Conservation (phyloP, 176 grass and related monocot genomes). For the Pharus latifolius region DNA sequence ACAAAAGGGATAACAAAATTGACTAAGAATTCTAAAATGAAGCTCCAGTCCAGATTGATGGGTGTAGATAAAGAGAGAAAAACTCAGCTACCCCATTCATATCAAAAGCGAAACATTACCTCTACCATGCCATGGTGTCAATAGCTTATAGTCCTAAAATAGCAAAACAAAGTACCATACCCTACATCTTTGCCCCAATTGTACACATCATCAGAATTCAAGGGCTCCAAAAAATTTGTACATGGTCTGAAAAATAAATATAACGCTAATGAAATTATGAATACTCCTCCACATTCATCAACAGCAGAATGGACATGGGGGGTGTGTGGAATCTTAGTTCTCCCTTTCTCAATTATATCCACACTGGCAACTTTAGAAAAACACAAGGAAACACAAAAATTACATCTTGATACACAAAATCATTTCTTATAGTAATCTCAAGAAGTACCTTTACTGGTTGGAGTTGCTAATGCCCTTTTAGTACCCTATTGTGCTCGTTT, state of each 20-base stretch:
- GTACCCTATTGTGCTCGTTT: no score
- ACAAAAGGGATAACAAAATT: background rate
- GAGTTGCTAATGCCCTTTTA: no score
- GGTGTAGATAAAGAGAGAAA: background rate
- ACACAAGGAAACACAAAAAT: background rate
- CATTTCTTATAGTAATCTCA: no score
- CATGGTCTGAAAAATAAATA: background rate
- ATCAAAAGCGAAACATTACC: background rate
- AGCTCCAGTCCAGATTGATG: background rate
- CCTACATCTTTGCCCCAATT: background rate
- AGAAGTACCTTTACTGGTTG: no score
- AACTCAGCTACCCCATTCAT: background rate
- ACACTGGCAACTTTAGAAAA: background rate
- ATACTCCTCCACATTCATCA: background rate
- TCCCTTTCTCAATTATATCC: background rate
- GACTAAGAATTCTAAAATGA: background rate
- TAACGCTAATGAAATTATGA: background rate
- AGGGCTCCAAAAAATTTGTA: no score
- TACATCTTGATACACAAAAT: background rate
- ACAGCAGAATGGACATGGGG: no score
- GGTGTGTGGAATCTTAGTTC: no score
- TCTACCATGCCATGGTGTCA: background rate
- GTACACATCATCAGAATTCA: background rate
- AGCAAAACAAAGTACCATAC: background rate
- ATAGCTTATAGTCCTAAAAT: background rate